A percentile compares a stretch with the other conserved stretches of the same genome.
These are phyloP conservation scores for Sporothrix variecibatus DNA, from an alignment of 2,329 filamentous ascomycete species.

Conservation along the genomic window DNA sequence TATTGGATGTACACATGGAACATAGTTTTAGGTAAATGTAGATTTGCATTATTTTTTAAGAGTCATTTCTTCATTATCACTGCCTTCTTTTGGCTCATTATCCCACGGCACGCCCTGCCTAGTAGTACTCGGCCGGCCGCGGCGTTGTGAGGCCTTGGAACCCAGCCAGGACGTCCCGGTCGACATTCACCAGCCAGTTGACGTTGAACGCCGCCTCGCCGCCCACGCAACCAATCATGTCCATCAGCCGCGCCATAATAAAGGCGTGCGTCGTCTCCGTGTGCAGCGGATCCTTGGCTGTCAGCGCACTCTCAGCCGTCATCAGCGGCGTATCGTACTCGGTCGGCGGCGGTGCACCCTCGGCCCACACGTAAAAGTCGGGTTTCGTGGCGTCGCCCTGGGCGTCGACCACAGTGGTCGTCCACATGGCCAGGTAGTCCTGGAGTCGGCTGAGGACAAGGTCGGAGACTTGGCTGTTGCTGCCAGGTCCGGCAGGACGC, in stretches of 20 bases:
- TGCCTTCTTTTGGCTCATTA: no score
- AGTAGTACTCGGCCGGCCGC: background rate
- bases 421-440: slow-evolving; percentile 76
- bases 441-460: slow-evolving; percentile 66
- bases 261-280: slow-evolving; percentile 65
- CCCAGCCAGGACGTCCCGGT: slow-evolving; percentile 67
- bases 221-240: slow-evolving; percentile 60
- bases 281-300: slow-evolving; percentile 66
- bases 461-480: slow-evolving; percentile 55
- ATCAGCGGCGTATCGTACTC: slow-evolving; percentile 61
- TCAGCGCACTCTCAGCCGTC: slow-evolving; percentile 54
- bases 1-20: background rate
- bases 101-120: background rate
- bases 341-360: slow-evolving; percentile 37
- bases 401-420: slow-evolving; percentile 66
- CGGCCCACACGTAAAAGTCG: slow-evolving; percentile 55
- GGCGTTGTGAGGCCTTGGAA: slow-evolving; percentile 52
- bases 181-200: slow-evolving; percentile 72
- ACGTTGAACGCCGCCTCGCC: slow-evolving; percentile 67
- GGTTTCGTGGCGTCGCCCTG: slow-evolving; percentile 55
- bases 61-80: slow-evolving; percentile 5
- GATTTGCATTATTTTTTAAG: background rate
- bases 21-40: background rate
- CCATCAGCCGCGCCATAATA: slow-evolving; percentile 62
- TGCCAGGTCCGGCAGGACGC: slow-evolving; percentile 35